phyloP scores from a whole-genome alignment of 1,284 basidiomycete species.

The Meira miltonrushii region DNA sequence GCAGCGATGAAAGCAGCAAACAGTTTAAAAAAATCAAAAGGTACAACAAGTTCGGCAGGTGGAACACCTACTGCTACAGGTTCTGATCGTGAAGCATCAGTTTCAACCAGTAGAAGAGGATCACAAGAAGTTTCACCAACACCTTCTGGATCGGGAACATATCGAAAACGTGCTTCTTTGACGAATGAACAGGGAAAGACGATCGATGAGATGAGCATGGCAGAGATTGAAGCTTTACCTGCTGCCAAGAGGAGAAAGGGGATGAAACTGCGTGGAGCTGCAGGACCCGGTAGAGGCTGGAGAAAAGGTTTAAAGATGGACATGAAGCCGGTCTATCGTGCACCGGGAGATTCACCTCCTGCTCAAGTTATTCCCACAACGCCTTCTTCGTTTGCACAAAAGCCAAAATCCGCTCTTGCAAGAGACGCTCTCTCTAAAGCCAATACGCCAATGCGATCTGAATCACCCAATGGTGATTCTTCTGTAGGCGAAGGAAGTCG shows the following conservation, averaged over 20 bases:
- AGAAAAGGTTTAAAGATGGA: constrained; percentile 49
- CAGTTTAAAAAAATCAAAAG: neutral
- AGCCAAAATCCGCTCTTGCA: constrained; percentile 4
- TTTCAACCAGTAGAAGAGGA: no score
- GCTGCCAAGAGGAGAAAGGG: constrained; percentile 47
- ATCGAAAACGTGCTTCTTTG: no score
- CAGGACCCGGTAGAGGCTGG: constrained; percentile 49
- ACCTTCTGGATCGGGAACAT: no score
- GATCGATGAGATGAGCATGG: constrained; percentile 23
- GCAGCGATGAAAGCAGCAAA: neutral
- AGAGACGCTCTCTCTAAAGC: constrained; percentile 1
- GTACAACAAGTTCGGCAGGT: no score
- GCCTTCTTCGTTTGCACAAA: neutral
- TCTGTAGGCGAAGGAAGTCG: neutral
- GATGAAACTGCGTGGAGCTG: constrained; percentile 44
- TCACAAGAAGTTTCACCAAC: no score
- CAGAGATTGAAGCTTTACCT: constrained; percentile 47
- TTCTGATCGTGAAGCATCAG: no score
- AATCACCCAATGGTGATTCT: neutral
- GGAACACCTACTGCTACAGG: neutral
- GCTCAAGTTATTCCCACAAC: neutral
- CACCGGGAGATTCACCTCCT: constrained; percentile 16
- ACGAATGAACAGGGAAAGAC: neutral
- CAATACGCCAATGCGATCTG: neutral
- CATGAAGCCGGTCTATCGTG: constrained; percentile 46